Percentiles rank a stretch among this genome's conserved stretches.
phyloP scores from a whole-genome alignment of 345 rosid species.

The Erysimum cheiranthoides region DNA sequence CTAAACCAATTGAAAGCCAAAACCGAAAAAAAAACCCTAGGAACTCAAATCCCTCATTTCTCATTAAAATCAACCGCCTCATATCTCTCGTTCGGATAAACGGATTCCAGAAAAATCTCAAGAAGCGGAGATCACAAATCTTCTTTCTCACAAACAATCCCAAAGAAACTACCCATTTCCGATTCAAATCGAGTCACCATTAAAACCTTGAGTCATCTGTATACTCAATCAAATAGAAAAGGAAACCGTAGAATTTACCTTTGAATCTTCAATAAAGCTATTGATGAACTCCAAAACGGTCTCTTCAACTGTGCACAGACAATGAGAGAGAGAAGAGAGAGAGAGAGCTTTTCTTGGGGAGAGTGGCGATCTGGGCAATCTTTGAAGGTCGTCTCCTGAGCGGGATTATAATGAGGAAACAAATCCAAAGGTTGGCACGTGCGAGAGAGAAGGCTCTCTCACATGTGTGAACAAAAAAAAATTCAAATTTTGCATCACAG shows the following conservation, averaged over 20 bases:
- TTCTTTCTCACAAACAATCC: background rate
- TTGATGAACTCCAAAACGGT: slow-evolving; percentile 10
- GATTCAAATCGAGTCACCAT: slow-evolving; percentile 1
- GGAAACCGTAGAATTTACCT: slow-evolving; percentile 16
- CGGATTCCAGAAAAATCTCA: slow-evolving; percentile 3
- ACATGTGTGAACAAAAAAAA: background rate
- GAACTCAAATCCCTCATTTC: background rate
- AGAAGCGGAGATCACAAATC: background rate
- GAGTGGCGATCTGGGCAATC: slow-evolving; percentile 39
- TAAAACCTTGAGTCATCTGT: background rate
- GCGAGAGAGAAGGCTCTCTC: slow-evolving; percentile 6
- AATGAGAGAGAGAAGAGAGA: slow-evolving; percentile 19
- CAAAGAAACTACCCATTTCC: background rate
- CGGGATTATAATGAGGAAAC: slow-evolving; percentile 41
- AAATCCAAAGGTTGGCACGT: slow-evolving; percentile 32
- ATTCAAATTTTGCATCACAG: slow-evolving; percentile 32
- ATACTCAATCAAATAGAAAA: background rate
- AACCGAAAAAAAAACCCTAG: slow-evolving; percentile 12
- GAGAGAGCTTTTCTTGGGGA: slow-evolving; percentile 14
- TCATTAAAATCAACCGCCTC: background rate
- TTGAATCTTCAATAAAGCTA: slow-evolving; percentile 21
- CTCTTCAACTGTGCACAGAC: slow-evolving; percentile 6
- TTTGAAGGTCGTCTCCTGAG: slow-evolving; percentile 34
- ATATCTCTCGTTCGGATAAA: background rate
- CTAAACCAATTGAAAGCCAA: background rate